phyloP scores from a whole-genome alignment of 2,329 filamentous ascomycete species.

The Pestalotiopsis sp. region DNA sequence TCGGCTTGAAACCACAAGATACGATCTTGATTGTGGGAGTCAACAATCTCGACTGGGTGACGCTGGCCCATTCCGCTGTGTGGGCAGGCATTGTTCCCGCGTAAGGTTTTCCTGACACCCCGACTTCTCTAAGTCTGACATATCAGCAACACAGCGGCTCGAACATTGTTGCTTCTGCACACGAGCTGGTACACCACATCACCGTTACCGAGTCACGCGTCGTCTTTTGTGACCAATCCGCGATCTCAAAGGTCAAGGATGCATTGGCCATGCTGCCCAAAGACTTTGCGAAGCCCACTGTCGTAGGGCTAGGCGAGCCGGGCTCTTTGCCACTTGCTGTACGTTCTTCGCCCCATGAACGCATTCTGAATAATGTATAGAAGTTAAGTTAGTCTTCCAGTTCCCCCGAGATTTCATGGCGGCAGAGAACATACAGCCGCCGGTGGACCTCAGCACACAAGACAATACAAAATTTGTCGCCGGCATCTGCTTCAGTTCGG shows the following conservation, averaged over 20 bases:
- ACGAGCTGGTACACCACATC: conserved; percentile 25
- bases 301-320: background rate
- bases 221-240: conserved; percentile 13
- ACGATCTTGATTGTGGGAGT: conserved; percentile 22
- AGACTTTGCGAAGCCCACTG: background rate
- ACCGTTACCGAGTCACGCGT: conserved; percentile 19
- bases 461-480: conserved; percentile 20
- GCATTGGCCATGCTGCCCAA: background rate
- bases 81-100: conserved; percentile 25
- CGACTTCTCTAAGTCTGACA: too few relatives aligned
- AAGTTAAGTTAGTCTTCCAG: background rate
- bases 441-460: background rate
- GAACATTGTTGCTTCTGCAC: conserved; percentile 23
- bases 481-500: conserved; percentile 25
- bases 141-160: background rate
- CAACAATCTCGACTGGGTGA: conserved; percentile 23
- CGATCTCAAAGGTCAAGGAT: background rate
- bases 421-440: background rate
- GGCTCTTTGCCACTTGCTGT: background rate
- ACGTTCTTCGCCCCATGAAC: background rate
- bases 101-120: conserved; percentile 5
- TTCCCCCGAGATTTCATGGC: background rate
- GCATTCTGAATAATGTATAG: background rate
- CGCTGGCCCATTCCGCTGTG: conserved; percentile 20
- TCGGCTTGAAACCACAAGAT: conserved; percentile 14